Conservation (phyloP, 176 grass and related monocot genomes). For the Hordeum marinum region DNA sequence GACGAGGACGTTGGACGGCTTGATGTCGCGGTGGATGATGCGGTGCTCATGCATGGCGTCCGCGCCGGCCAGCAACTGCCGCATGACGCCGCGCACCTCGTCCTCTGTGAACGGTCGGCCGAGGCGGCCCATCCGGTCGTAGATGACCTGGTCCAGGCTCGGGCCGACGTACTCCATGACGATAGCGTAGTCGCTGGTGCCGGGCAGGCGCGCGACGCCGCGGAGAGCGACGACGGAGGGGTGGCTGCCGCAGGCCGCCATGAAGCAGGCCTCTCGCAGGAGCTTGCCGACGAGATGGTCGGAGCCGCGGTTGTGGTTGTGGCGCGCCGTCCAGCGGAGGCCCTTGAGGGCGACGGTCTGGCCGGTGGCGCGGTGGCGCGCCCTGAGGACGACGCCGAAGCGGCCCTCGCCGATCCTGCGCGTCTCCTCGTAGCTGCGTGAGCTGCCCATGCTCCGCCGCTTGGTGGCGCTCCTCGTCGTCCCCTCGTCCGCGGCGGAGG, state of each 20-base stretch:
- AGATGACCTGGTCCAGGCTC: not conserved
- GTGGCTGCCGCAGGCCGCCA: not conserved
- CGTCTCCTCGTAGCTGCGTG: not conserved
- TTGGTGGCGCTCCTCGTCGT: not conserved
- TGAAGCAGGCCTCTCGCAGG: conserved; percentile 5
- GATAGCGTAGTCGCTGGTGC: not conserved
- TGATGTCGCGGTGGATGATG: conserved; percentile 98
- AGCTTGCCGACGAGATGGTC: not conserved
- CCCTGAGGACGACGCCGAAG: not conserved
- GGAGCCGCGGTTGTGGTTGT: too few species aligned
- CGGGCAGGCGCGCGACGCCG: not conserved
- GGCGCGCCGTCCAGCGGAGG: not conserved
- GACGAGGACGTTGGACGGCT: conserved; percentile 77
- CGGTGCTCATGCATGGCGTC: not conserved
- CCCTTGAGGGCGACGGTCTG: not conserved
- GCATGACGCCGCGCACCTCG: conserved; percentile 2
- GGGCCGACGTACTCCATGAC: not conserved
- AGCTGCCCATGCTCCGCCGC: not conserved
- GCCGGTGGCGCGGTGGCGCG: not conserved
- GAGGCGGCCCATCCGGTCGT: not conserved
- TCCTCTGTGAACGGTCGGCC: not conserved
- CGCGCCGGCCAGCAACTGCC: not conserved
- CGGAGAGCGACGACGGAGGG: not conserved
- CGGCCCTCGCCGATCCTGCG: not conserved
- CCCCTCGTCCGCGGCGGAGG: not conserved